Evolutionary conservation across 2,329 filamentous ascomycete species (phyloP), one percentile per base, ranked within the genome.

Genomic region (Colletotrichum gloeosporioides): DNA sequence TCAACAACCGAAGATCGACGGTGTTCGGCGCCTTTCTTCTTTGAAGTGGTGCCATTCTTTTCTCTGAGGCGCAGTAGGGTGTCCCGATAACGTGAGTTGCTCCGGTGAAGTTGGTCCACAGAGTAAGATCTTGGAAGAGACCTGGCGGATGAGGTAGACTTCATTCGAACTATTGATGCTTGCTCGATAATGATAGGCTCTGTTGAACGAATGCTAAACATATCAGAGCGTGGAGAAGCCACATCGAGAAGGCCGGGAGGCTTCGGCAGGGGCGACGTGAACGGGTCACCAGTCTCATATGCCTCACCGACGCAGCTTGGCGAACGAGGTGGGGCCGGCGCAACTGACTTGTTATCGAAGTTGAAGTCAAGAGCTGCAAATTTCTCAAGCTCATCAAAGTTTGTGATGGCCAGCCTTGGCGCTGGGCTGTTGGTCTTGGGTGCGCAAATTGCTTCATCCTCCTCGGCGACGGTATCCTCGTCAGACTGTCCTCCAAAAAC

Each of bases 291-390:
- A 4, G 80, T 68, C 7, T 74, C 77, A 70, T 83, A 84, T 0
- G 82, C 71, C 76, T 87, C 85, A 1, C 83, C 83, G n/a, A 80
- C 72, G 57, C 85, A 85, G 69, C 82, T 86, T 6, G 84, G 81
- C 4, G 83, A 80, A 71, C 67, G 77, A 39, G 25, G 78, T 2
- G 69, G 59, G 15, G 57, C 70, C 5, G 79, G 78, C 2, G 80
- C 75, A 15, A 77, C 76, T 15, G 77, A 78, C 25, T 79, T 78
- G 32, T 80, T 79, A 49, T 83, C 80, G 32, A 80, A 80, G 57
- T 83, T 80, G 61, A 75, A 75, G n/a, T 98, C 80, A 87, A 98
- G 64, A 94, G 98, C 77, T 96, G 96, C 78, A 98, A 98, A 81
- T 95, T 96, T 4, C 88, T 98, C 6, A 94, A 96, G 82, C 86